Evolutionary conservation across 371 early-diverging fungal genomes (phyloP).

Genomic region (Apophysomyces ossiformis): DNA sequence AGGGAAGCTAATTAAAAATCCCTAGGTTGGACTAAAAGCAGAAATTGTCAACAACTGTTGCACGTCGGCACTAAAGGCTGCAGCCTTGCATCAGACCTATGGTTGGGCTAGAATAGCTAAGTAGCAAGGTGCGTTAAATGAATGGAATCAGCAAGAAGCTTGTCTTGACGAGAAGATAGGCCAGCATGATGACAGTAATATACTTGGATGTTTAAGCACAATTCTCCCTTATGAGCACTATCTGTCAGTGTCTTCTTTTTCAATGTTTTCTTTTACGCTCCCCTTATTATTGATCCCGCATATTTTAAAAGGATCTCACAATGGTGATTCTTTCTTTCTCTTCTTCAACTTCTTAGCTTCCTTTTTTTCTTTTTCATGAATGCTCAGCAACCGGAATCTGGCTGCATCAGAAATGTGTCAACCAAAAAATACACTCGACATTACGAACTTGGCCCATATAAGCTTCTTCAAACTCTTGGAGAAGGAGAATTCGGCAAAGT

Average conservation of each 20-base stretch:
- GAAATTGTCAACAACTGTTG: too few species aligned
- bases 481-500: conserved; percentile 99
- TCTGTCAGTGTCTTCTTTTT: neutral
- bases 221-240: conserved; percentile 1
- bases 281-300: neutral
- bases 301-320: neutral
- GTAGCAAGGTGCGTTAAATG: neutral
- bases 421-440: conserved; percentile 12
- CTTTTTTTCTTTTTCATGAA: conserved; percentile 3
- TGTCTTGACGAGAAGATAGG: neutral
- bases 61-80: too few species aligned
- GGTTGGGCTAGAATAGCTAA: too few species aligned
- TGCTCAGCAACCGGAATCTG: neutral
- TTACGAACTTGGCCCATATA: conserved; percentile 87
- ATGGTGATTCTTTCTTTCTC: conserved; percentile 2
- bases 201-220: neutral
- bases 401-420: neutral
- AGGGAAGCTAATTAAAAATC: too few species aligned
- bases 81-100: too few species aligned
- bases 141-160: neutral
- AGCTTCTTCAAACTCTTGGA: conserved; percentile 90
- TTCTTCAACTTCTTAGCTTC: neutral
- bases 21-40: too few species aligned
- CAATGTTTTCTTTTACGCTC: neutral
- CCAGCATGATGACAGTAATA: neutral